A percentile compares a stretch with the other conserved stretches of the same genome.
phyloP scores from a whole-genome alignment of 257 asterid genomes.

The Gentiana dahurica region DNA sequence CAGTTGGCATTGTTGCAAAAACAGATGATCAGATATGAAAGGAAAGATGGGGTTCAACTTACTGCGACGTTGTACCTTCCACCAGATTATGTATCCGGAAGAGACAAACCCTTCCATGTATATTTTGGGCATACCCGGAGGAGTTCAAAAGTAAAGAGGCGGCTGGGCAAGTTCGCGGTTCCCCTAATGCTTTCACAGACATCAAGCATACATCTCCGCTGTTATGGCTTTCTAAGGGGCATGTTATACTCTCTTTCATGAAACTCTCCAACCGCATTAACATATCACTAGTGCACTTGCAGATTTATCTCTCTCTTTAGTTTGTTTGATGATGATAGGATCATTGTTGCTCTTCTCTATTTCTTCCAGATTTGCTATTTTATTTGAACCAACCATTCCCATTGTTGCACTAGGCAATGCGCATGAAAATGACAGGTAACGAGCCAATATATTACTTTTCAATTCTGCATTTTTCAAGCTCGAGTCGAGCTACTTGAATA shows the following conservation, averaged over 20 bases:
- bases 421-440: constrained; percentile 97
- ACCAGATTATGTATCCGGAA: constrained; percentile 75
- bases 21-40: constrained; percentile 86
- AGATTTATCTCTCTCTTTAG: constrained; percentile 10
- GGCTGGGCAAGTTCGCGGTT: constrained; percentile 98
- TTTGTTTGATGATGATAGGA: not conserved
- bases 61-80: constrained; percentile 93
- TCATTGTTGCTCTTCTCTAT: not conserved
- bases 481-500: too few species aligned
- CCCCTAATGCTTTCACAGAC: constrained; percentile 96
- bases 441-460: not conserved
- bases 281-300: constrained; percentile 1
- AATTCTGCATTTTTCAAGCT: too few species aligned
- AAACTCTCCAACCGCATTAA: too few species aligned
- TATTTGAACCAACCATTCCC: constrained; percentile 97
- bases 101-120: constrained; percentile 96
- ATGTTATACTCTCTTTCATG: constrained; percentile 19
- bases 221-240: constrained; percentile 96
- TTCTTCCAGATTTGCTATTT: constrained; percentile 66
- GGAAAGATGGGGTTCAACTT: constrained; percentile 97
- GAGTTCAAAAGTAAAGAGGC: constrained; percentile 98
- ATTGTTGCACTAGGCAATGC: constrained; percentile 93
- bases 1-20: constrained; percentile 81
- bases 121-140: constrained; percentile 99
- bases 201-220: constrained; percentile 90